A percentile compares a stretch with the other conserved stretches of the same genome.
These are phyloP conservation scores for Mycosarcoma mackinlayi DNA, from an alignment of 1,284 basidiomycete genomes.

Conservation along the genomic window DNA sequence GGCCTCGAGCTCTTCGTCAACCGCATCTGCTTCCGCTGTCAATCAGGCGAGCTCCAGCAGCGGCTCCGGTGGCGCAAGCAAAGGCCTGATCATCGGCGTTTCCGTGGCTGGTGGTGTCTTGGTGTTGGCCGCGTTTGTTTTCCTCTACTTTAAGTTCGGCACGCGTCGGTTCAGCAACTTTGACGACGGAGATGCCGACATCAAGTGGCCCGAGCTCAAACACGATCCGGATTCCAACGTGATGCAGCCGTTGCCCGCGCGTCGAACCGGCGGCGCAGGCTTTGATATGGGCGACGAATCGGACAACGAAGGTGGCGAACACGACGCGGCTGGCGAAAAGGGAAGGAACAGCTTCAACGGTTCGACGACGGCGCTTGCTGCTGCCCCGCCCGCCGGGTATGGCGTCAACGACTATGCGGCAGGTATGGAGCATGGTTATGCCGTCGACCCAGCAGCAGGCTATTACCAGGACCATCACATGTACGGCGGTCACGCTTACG, in stretches of 20 bases:
- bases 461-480: conserved; percentile 30
- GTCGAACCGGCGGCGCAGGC: conserved; percentile 63
- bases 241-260: conserved; percentile 63
- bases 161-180: conserved; percentile 50
- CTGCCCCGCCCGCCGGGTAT: conserved; percentile 24
- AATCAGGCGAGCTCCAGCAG: conserved; percentile 8
- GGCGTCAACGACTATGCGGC: conserved; percentile 22
- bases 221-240: conserved; percentile 57
- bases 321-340: conserved; percentile 33
- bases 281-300: conserved; percentile 67
- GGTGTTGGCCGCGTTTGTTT: conserved; percentile 52
- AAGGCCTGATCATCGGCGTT: conserved; percentile 64
- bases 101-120: conserved; percentile 61
- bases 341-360: conserved; percentile 45
- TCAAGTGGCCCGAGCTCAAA: conserved; percentile 67
- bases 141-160: conserved; percentile 63
- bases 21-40: conserved; percentile 5
- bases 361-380: conserved; percentile 44
- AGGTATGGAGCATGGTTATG: conserved; percentile 27
- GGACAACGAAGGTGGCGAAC: conserved; percentile 43
- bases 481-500: conserved; percentile 28
- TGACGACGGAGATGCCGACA: conserved; percentile 60
- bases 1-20: conserved; percentile 10
- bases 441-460: conserved; percentile 23
- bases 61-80: conserved; percentile 30